These are phyloP conservation scores for Rhytidhysteron rufulum DNA, from an alignment of 2,329 filamentous ascomycete genomes.

Conservation along the genomic window DNA sequence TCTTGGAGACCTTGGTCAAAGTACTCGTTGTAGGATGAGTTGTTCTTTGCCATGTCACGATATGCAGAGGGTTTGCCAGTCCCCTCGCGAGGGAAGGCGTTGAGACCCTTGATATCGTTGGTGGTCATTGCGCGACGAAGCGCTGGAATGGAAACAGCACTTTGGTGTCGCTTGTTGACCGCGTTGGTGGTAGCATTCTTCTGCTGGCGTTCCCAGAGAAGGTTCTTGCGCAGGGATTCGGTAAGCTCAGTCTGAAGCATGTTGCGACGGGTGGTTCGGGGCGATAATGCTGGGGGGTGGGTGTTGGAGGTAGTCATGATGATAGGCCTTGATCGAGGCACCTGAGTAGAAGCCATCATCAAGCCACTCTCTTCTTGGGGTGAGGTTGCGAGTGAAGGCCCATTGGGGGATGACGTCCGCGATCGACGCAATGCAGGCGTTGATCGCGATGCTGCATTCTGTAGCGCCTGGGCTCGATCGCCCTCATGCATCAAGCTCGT, in stretches of 20 bases:
- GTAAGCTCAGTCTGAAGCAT: conserved; percentile 96
- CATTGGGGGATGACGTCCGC: conserved; percentile 67
- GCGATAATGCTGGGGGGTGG: conserved; percentile 76
- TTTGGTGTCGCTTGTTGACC: conserved; percentile 84
- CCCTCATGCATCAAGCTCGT: conserved; percentile 84
- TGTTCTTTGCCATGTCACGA: conserved; percentile 60
- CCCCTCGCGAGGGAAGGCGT: conserved; percentile 59
- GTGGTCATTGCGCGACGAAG: conserved; percentile 47
- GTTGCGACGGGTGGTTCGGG: conserved; percentile 85
- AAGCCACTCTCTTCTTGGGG: conserved; percentile 52
- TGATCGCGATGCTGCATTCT: conserved; percentile 59
- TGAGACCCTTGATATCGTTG: conserved; percentile 83
- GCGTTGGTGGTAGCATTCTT: conserved; percentile 87
- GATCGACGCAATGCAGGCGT: conserved; percentile 54
- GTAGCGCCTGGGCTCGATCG: conserved; percentile 66
- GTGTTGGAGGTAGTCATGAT: conserved; percentile 65
- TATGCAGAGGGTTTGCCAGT: conserved; percentile 50
- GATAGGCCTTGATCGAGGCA: conserved; percentile 77
- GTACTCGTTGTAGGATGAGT: conserved; percentile 72
- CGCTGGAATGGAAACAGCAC: conserved; percentile 39
- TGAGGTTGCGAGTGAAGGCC: conserved; percentile 59
- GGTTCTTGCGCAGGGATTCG: conserved; percentile 83
- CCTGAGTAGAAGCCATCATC: conserved; percentile 51
- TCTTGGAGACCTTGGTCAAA: conserved; percentile 79
- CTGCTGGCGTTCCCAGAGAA: conserved; percentile 93